Percentiles rank a stretch among this genome's conserved stretches.
These are phyloP conservation scores for Aspergillus affinis DNA, from an alignment of 495 filamentous ascomycete species.

Conservation along the genomic window DNA sequence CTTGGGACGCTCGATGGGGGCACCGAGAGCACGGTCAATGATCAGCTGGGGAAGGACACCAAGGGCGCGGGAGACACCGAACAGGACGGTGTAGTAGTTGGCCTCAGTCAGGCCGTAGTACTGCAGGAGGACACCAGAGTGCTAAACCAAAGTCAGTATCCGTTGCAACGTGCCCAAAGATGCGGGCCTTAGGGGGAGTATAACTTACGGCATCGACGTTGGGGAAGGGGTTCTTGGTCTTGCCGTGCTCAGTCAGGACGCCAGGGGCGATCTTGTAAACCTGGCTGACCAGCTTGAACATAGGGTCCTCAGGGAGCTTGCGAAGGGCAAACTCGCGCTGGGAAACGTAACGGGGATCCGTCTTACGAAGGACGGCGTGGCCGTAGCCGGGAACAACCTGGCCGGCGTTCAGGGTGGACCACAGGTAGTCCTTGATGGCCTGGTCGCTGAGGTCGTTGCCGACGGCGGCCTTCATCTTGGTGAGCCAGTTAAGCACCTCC, in stretches of 20 bases:
- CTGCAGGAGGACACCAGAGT: slow-evolving; percentile 98
- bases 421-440: slow-evolving; percentile 96
- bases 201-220: slow-evolving; percentile 65
- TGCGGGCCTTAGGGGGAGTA: slow-evolving; percentile 24
- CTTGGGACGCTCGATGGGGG: slow-evolving; percentile 75
- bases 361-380: slow-evolving; percentile 98
- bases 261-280: slow-evolving; percentile 99
- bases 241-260: slow-evolving; percentile 97
- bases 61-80: slow-evolving; percentile 95
- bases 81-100: slow-evolving; percentile 99
- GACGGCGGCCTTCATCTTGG: slow-evolving; percentile 94
- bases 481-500: slow-evolving; percentile 98
- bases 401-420: slow-evolving; percentile 92
- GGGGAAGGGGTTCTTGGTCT: slow-evolving; percentile 91
- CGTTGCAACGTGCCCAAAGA: slow-evolving; percentile 8
- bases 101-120: slow-evolving; percentile 98
- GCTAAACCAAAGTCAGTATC: slow-evolving; percentile 42
- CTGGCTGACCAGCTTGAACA: slow-evolving; percentile 99
- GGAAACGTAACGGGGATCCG: slow-evolving; percentile 95
- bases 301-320: slow-evolving; percentile 90
- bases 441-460: slow-evolving; percentile 93
- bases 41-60: slow-evolving; percentile 98
- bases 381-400: slow-evolving; percentile 98
- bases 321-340: slow-evolving; percentile 94
- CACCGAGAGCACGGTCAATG: slow-evolving; percentile 95